Conservation (phyloP, 176 grass and related monocot genomes). For the Elymus sibiricus region DNA sequence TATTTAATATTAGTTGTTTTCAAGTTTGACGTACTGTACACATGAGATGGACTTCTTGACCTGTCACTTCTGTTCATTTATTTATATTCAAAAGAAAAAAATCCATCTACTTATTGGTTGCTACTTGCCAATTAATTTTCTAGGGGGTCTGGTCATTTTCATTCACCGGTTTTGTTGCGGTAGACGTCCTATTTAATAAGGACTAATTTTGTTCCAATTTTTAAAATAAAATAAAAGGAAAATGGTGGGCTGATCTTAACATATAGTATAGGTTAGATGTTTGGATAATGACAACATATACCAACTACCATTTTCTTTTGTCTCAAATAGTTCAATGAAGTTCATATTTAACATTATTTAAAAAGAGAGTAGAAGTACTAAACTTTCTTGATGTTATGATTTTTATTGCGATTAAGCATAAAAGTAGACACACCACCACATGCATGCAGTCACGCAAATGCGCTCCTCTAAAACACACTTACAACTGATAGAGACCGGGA, state of each 20-base stretch:
- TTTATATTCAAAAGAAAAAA: neutral
- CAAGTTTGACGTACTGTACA: conserved; percentile 17
- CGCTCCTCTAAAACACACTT: neutral
- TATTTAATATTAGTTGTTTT: conserved; percentile 5
- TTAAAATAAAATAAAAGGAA: neutral
- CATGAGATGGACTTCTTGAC: conserved; percentile 17
- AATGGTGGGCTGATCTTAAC: neutral
- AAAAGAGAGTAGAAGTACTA: neutral
- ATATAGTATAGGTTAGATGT: neutral
- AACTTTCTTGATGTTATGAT: neutral
- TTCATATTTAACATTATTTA: neutral
- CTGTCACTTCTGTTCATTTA: conserved; percentile 7
- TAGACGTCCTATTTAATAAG: neutral
- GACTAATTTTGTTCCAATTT: neutral
- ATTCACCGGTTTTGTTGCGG: neutral
- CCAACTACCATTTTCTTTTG: neutral
- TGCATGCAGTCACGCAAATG: neutral
- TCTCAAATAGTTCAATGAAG: neutral
- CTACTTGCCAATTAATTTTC: neutral
- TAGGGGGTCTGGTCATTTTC: neutral
- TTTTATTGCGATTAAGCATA: neutral
- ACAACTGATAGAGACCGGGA: neutral
- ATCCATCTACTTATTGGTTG: neutral
- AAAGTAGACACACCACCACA: neutral
- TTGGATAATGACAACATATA: neutral